A percentile compares a stretch with the other conserved stretches of the same genome.
These are phyloP conservation scores for Collybia sp. DNA, from an alignment of 768 basidiomycete genomes.

Conservation along the genomic window DNA sequence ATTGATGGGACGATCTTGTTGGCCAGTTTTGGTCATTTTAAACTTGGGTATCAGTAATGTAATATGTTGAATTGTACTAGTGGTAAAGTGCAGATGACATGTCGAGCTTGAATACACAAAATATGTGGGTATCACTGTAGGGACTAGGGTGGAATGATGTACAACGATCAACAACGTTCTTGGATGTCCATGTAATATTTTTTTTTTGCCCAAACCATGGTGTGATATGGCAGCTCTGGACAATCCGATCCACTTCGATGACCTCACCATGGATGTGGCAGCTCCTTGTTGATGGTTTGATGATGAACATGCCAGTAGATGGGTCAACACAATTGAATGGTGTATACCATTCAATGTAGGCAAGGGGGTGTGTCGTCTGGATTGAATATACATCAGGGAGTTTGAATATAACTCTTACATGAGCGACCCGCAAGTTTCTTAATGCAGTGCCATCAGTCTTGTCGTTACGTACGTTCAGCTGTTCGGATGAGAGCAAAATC, in stretches of 20 bases:
- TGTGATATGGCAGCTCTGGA: slow-evolving; percentile 5
- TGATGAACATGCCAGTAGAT: neutral
- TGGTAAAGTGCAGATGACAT: no score
- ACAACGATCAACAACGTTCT: neutral
- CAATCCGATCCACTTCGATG: slow-evolving; percentile 3
- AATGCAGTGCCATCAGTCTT: neutral
- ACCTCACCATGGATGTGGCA: slow-evolving; percentile 3
- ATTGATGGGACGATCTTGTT: no score
- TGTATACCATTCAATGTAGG: slow-evolving; percentile 9
- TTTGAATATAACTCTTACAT: slow-evolving; percentile 15
- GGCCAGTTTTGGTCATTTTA: no score
- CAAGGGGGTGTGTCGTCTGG: slow-evolving; percentile 8
- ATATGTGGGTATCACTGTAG: neutral
- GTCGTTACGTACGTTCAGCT: neutral
- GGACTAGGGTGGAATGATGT: neutral
- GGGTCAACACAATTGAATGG: slow-evolving; percentile 5
- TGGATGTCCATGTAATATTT: neutral
- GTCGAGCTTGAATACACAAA: neutral
- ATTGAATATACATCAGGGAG: slow-evolving; percentile 8
- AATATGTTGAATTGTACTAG: no score
- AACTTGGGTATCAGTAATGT: no score
- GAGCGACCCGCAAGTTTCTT: slow-evolving; percentile 12
- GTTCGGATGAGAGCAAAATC: slow-evolving; percentile 3
- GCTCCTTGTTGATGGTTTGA: slow-evolving; percentile 2
- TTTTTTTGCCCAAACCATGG: slow-evolving; percentile 1